Conservation (phyloP, 805 yeast genomes). For the Schwanniomyces pseudopolymorphus region DNA sequence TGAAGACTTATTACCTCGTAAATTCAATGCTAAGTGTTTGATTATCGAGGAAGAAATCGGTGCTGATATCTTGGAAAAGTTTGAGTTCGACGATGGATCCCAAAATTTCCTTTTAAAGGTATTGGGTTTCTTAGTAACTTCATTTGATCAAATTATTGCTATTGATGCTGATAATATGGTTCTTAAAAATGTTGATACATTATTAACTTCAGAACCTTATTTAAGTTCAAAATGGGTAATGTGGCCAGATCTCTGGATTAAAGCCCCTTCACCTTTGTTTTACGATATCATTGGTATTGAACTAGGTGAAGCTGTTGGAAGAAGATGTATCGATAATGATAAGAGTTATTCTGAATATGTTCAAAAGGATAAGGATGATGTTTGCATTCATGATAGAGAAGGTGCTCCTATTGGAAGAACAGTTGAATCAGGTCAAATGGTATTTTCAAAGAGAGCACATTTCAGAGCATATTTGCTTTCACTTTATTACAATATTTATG, state of each 20-base stretch:
- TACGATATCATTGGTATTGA: constrained; percentile 31
- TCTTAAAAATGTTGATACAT: constrained; percentile 26
- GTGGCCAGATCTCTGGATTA: constrained; percentile 40
- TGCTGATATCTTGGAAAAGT: constrained; percentile 12
- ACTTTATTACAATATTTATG: constrained; percentile 34
- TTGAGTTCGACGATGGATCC: constrained; percentile 8
- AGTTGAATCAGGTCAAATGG: constrained; percentile 38
- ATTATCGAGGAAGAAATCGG: constrained; percentile 27
- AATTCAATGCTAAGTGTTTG: constrained; percentile 26
- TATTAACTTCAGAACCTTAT: constrained; percentile 24
- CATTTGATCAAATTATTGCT: constrained; percentile 31
- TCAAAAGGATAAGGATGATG: constrained; percentile 14
- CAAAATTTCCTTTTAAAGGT: constrained; percentile 28
- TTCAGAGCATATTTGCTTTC: constrained; percentile 29
- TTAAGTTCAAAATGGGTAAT: constrained; percentile 25
- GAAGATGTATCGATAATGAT: constrained; percentile 30
- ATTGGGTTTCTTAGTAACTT: constrained; percentile 30
- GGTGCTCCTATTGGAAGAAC: constrained; percentile 28
- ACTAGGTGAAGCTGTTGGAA: constrained; percentile 26
- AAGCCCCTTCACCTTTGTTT: constrained; percentile 29
- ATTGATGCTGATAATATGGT: constrained; percentile 37
- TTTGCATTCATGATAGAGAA: constrained; percentile 31
- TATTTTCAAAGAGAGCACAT: constrained; percentile 33
- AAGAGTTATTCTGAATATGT: constrained; percentile 20
- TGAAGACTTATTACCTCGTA: constrained; percentile 20